Base-by-base conservation (phyloP, 1,139 yeast species). In the Geotrichum aggregatum region DNA sequence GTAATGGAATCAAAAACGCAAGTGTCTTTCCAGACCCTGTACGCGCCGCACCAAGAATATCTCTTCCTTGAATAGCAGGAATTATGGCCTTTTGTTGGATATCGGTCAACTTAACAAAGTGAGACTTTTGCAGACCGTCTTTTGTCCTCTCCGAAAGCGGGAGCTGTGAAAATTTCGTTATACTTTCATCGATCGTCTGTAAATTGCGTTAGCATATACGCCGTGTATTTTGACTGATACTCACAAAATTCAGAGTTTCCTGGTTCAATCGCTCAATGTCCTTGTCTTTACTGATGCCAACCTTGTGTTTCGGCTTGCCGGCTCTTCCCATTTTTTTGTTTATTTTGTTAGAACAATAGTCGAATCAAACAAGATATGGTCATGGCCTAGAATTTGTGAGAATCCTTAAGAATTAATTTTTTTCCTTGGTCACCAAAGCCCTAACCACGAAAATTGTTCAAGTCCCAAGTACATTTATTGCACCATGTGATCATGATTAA, bases 21-120 rank as follows among this genome's bases (percentile, higher is more conserved):
- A 92, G 71, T 0, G 99, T 92, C 67, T 92, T 92, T 47, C 99
- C 99, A 1, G 96, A 88, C 2, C 99, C 98, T 0, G 99, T 92
- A 63, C 83, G 82, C 18, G 98, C 98, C 21, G 97, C 95, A 26
- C 91, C 98, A 61, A 92, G 75, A 8, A 92, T 70, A 70, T 94
- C 99, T 46, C 81, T 76, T 0, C 95, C 94, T 61, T 86, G 82
- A 56, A 92, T 73, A 0, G 95, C 83, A 16, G 78, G 71, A 0
- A 95, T 87, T 34, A 92, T 87, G 3, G 96, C 77, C 50, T 81
- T 82, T 59, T 77, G 80, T 64, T 92, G 99, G 54, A 92, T 87
- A 53, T 87, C 96, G 0, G 98, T 92, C 71, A 89, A 69, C 21
- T 82, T 77, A 2, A 85, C 75, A 67, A 84, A 92, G 56, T 74